A percentile compares a stretch with the other conserved stretches of the same genome.
These are phyloP conservation scores for Pythium scleroteichum DNA, from an alignment of 352 stramenopile genomes.

Conservation along the genomic window DNA sequence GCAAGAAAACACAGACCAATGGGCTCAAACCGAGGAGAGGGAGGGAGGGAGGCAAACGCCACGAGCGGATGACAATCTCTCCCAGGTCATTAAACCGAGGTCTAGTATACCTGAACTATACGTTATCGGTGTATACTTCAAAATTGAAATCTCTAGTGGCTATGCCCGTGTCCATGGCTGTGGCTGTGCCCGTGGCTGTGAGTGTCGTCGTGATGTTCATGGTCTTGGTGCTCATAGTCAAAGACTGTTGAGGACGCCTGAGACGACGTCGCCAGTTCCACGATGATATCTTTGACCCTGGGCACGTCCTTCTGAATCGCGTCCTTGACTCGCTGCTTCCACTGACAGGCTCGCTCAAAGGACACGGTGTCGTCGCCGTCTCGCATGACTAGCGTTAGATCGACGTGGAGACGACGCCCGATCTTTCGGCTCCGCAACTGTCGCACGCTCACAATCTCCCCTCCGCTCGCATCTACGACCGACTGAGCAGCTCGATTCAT, in stretches of 20 bases:
- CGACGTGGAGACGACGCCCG: conserved; percentile 57
- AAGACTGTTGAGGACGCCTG: conserved; percentile 30
- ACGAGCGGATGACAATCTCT: too few relatives aligned
- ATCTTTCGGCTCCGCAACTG: conserved; percentile 61
- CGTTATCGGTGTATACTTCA: not conserved
- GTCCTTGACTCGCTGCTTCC: conserved; percentile 58
- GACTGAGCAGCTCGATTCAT: conserved; percentile 37
- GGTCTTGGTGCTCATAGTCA: conserved; percentile 18
- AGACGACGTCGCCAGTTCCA: conserved; percentile 49
- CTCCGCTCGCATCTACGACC: conserved; percentile 43
- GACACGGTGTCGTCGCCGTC: conserved; percentile 25
- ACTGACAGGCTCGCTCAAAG: conserved; percentile 47
- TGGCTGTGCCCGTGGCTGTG: conserved; percentile 15
- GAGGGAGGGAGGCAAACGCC: too few relatives aligned
- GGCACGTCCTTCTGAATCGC: conserved; percentile 47
- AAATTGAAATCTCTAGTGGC: not conserved
- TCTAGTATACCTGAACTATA: not conserved
- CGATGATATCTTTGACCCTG: conserved; percentile 62
- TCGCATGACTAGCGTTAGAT: conserved; percentile 54
- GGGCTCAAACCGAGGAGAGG: too few relatives aligned
- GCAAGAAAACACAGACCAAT: too few relatives aligned
- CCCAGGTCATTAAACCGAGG: too few relatives aligned
- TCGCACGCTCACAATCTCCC: conserved; percentile 44
- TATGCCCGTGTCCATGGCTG: not conserved
- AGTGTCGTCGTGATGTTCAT: conserved; percentile 5